These are phyloP conservation scores for Daucus carota DNA, from an alignment of 129 eudicot species.

Conservation along the genomic window DNA sequence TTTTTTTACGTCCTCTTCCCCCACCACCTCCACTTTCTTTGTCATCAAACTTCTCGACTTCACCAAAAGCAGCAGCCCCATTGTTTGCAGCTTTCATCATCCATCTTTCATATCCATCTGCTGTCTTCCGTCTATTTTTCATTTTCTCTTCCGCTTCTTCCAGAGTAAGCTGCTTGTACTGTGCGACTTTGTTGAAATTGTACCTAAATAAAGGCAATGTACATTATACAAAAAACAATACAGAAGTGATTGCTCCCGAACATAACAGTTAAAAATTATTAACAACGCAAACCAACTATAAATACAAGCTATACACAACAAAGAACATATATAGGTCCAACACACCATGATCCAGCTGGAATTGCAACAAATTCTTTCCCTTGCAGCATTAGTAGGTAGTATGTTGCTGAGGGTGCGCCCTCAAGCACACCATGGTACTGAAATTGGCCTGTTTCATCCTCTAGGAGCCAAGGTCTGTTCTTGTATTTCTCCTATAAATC, in stretches of 20 bases:
- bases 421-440: conserved; percentile 87
- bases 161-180: conserved; percentile 90
- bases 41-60: conserved; percentile 60
- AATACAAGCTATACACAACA: not conserved
- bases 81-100: conserved; percentile 96
- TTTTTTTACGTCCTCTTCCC: conserved; percentile 71
- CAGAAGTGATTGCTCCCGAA: not conserved
- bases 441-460: conserved; percentile 85
- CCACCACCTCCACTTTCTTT: conserved; percentile 56
- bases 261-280: not conserved
- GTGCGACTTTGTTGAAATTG: conserved; percentile 93
- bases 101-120: conserved; percentile 96
- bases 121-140: conserved; percentile 86
- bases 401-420: conserved; percentile 92
- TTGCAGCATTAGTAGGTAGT: conserved; percentile 89
- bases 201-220: conserved; percentile 41
- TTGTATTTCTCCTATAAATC: conserved; percentile 76
- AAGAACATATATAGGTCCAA: not conserved
- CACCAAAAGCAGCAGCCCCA: conserved; percentile 95
- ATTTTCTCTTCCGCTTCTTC: conserved; percentile 99
- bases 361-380: conserved; percentile 97
- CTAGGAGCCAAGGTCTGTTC: conserved; percentile 95
- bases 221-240: not conserved
- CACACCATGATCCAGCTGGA: conserved; percentile 96
- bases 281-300: not conserved